Conservation (phyloP, 805 yeast species). For the Ascoidea rubescens region DNA sequence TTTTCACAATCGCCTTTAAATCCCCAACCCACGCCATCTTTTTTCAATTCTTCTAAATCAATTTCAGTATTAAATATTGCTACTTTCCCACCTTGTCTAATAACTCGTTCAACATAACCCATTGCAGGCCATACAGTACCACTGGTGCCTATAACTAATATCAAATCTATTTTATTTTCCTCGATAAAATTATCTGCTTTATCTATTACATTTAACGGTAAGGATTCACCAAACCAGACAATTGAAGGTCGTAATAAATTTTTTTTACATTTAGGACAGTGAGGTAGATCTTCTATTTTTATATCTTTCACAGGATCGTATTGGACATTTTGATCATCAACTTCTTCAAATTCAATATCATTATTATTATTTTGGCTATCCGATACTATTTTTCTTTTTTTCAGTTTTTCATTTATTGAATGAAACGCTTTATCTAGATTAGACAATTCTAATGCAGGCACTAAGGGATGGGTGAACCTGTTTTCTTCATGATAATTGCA, state of each 20-base stretch:
- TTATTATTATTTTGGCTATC: constrained; percentile 4
- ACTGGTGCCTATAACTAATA: constrained; percentile 75
- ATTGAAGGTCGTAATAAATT: constrained; percentile 76
- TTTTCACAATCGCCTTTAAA: constrained; percentile 73
- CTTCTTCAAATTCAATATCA: constrained; percentile 5
- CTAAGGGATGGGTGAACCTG: constrained; percentile 44
- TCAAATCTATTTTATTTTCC: constrained; percentile 45
- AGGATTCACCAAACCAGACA: constrained; percentile 89
- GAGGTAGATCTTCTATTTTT: constrained; percentile 42
- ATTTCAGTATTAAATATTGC: constrained; percentile 73
- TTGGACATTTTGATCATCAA: neutral
- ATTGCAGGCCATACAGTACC: constrained; percentile 88
- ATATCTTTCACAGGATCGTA: constrained; percentile 24
- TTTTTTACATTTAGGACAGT: constrained; percentile 60
- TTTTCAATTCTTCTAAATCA: constrained; percentile 25
- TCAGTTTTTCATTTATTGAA: neutral
- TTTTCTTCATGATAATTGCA: constrained; percentile 49
- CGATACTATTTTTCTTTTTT: neutral
- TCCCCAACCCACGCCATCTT: constrained; percentile 41
- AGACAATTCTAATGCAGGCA: constrained; percentile 28
- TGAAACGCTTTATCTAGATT: neutral
- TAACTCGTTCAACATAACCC: constrained; percentile 72
- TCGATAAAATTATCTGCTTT: constrained; percentile 56
- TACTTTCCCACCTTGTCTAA: constrained; percentile 60
- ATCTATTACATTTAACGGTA: constrained; percentile 51